phyloP scores from a whole-genome alignment of 257 asterid species.

The Solanum habrochaites region DNA sequence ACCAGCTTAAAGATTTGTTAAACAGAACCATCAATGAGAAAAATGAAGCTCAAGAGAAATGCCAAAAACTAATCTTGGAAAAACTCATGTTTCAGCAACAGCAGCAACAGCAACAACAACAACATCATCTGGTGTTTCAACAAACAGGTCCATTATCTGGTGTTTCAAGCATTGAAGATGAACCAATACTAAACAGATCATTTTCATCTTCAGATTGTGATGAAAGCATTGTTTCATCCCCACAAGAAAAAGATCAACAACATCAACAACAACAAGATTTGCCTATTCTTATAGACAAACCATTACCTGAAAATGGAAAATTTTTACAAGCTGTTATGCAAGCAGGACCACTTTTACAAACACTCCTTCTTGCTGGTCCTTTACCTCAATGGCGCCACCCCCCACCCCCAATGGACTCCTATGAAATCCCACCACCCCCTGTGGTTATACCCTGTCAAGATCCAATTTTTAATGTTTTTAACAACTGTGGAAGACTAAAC shows the following conservation, averaged over 20 bases:
- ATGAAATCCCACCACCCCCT: constrained; percentile 84
- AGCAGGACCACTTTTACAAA: constrained; percentile 88
- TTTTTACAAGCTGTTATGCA: constrained; percentile 74
- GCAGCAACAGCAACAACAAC: constrained; percentile 23
- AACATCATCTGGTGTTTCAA: constrained; percentile 10
- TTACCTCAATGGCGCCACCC: constrained; percentile 98
- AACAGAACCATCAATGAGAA: constrained; percentile 35
- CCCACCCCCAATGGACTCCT: constrained; percentile 72
- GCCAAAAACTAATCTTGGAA: constrained; percentile 29
- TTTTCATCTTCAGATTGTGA: constrained; percentile 65
- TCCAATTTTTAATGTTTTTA: neutral
- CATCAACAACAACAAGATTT: constrained; percentile 8
- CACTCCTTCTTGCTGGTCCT: constrained; percentile 84
- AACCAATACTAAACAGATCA: constrained; percentile 15
- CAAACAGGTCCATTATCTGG: constrained; percentile 34
- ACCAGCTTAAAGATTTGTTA: constrained; percentile 42
- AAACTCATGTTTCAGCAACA: constrained; percentile 32
- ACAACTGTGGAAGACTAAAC: constrained; percentile 25
- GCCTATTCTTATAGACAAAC: constrained; percentile 20
- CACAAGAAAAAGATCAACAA: neutral
- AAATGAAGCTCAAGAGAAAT: constrained; percentile 51
- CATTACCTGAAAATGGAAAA: constrained; percentile 78
- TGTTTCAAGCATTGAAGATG: constrained; percentile 53
- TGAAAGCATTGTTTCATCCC: constrained; percentile 75
- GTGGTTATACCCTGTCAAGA: constrained; percentile 29